These are phyloP conservation scores for Protomyces lactucae-debilis DNA, from an alignment of 1,139 yeast genomes.

Conservation along the genomic window DNA sequence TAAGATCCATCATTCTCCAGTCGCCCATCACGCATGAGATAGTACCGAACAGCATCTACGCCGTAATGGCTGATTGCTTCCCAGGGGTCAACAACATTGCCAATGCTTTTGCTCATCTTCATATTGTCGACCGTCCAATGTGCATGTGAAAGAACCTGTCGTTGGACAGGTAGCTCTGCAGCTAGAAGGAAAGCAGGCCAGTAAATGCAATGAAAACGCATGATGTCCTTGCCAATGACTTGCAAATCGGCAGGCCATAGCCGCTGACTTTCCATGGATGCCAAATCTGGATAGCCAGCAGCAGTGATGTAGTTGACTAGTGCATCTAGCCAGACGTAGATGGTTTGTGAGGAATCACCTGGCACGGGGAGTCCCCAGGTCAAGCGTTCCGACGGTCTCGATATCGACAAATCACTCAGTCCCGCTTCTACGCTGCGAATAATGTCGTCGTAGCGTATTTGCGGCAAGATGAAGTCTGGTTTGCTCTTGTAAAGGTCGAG, in stretches of 20 bases:
- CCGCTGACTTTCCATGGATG: conserved; percentile 24
- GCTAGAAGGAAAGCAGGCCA: conserved; percentile 95
- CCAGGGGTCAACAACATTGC: conserved; percentile 93
- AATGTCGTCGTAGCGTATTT: conserved; percentile 51
- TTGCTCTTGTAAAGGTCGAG: conserved; percentile 48
- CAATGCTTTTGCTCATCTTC: conserved; percentile 89
- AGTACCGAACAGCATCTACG: conserved; percentile 28
- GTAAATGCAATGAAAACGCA: conserved; percentile 76
- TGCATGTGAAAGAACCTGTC: conserved; percentile 77
- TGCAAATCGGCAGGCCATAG: conserved; percentile 66
- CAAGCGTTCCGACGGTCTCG: conserved; percentile 72
- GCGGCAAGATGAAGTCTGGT: conserved; percentile 59
- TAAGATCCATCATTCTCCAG: conserved; percentile 27
- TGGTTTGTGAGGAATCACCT: conserved; percentile 64
- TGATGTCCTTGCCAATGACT: conserved; percentile 85
- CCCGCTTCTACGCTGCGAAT: conserved; percentile 53
- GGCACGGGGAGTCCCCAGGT: conserved; percentile 94
- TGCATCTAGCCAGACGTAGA: conserved; percentile 98
- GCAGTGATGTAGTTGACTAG: conserved; percentile 77
- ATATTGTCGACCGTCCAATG: conserved; percentile 90
- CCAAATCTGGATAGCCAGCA: conserved; percentile 54
- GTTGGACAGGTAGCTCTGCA: conserved; percentile 64
- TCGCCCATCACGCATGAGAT: conserved; percentile 29
- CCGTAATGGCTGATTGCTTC: conserved; percentile 46
- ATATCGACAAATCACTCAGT: conserved; percentile 69